Conservation (phyloP, 2,329 filamentous ascomycete genomes). For the Aspergillus nomiae region DNA sequence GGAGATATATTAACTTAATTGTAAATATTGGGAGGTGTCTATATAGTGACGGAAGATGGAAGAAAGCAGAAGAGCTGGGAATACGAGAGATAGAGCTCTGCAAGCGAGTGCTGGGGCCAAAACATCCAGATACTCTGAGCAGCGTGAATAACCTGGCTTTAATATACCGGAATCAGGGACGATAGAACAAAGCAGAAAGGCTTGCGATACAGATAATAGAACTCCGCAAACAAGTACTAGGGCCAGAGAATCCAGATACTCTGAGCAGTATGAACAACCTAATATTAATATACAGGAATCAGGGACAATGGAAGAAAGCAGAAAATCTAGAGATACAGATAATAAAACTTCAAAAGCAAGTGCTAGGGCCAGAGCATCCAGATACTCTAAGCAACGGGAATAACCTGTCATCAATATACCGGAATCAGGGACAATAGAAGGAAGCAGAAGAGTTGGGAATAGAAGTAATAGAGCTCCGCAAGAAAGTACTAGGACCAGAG, state of each 20-base stretch:
- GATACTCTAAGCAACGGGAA: conserved; percentile 7
- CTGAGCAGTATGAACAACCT: conserved; percentile 11
- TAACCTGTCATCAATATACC: background rate
- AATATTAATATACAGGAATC: background rate
- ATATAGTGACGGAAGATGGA: conserved; percentile 7
- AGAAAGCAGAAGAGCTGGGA: background rate
- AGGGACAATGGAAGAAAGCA: conserved; percentile 5
- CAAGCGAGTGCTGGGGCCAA: background rate
- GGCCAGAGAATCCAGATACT: conserved; percentile 15
- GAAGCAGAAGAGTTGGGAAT: conserved; percentile 2
- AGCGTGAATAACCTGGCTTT: background rate
- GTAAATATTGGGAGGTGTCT: background rate
- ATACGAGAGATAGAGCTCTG: background rate
- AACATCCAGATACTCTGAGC: conserved; percentile 1
- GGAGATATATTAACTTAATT: conserved; percentile 1
- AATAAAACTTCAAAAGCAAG: conserved; percentile 16
- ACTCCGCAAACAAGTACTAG: conserved; percentile 9
- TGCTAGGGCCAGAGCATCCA: conserved; percentile 16
- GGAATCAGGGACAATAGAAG: background rate
- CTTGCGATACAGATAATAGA: background rate
- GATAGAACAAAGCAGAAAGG: conserved; percentile 4
- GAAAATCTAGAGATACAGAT: conserved; percentile 16
- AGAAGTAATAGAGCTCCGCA: conserved; percentile 1
- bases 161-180: background rate
- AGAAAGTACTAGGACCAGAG: conserved; percentile 10